Base-by-base conservation (phyloP, 1,139 yeast genomes). In the Kodamaea sp. region DNA sequence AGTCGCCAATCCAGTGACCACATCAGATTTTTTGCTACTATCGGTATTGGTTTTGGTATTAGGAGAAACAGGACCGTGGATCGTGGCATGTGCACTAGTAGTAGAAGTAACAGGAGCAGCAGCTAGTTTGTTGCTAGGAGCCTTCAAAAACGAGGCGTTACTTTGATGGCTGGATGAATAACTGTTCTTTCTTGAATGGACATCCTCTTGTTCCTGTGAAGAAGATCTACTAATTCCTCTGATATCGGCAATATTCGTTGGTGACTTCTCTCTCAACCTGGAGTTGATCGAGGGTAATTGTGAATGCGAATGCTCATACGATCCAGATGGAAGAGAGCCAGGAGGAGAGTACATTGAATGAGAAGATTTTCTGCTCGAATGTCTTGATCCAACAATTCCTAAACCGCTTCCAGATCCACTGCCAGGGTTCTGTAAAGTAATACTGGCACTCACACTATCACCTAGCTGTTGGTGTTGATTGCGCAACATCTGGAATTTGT, bases 361-460 rank as follows among this genome's bases (percentile, higher is more conserved):
- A 0, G 68, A 60, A n/a, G 70, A 57, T 37, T 63, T 65, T 23
- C 72, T 46, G 34, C 66, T 59, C 7, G 61, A 50, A 3, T 52
- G 52, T 26, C 63, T 35, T 26, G 50, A 45, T 11, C 35, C 34
- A 8, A 31, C 19, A 9, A 28, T 20, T 16, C 30, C 34, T 13
- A 34, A 20, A 5, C 34, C 36, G 11, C 32, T 26, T 3, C 31
- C 36, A 9, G 31, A 21, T 7, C 35, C 38, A 4, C 24, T 16
- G 2, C 26, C 33, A 8, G 42, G 50, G 22, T 48, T 48, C 12
- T 49, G 41, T 51, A 70, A 39, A 39, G 66, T 49, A 46, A 73
- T 45, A 50, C 78, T 53, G 44, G 66, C 67, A 45, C 66, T 73
- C 4, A 79, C 70, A 36, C 76, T 78, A 28, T 78, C 81, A 34